These are phyloP conservation scores for Solanum aculeatissimum DNA, from an alignment of 305 asterid species.

Conservation along the genomic window DNA sequence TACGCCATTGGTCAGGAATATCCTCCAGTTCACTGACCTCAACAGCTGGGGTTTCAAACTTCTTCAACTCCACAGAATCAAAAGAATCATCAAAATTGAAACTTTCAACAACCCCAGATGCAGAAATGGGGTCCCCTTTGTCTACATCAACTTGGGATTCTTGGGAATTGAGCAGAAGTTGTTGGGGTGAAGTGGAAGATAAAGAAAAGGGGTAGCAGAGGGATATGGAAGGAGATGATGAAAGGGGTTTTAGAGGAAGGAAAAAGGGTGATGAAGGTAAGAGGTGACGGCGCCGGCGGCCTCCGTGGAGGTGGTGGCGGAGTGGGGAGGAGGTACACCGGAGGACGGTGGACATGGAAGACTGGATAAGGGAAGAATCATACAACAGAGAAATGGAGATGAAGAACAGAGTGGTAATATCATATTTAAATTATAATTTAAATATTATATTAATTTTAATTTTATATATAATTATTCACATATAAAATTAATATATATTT, in stretches of 20 bases:
- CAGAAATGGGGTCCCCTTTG: slow-evolving; percentile 1
- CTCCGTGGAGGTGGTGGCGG: not conserved
- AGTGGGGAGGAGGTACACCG: not conserved
- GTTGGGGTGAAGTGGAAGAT: slow-evolving; percentile 14
- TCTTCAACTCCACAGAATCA: slow-evolving; percentile 46
- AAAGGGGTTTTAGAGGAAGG: not conserved
- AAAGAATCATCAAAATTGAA: slow-evolving; percentile 39
- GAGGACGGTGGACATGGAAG: slow-evolving; percentile 8
- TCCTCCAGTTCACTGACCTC: slow-evolving; percentile 72
- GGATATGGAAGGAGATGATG: slow-evolving; percentile 15
- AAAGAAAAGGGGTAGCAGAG: slow-evolving; percentile 1
- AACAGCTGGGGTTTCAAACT: slow-evolving; percentile 46
- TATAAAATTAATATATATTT: too few species aligned
- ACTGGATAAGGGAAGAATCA: not conserved
- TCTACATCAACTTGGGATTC: slow-evolving; percentile 3
- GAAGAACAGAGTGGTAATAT: not conserved
- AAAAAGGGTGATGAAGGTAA: not conserved
- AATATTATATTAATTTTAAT: too few species aligned
- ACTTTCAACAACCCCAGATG: slow-evolving; percentile 16
- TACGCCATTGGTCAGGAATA: slow-evolving; percentile 92
- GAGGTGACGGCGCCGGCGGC: not conserved
- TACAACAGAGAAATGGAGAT: not conserved
- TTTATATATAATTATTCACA: too few species aligned
- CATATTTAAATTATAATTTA: too few species aligned
- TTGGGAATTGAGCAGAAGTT: not conserved